Conservation (phyloP, 352 stramenopile species). For the Globisporangium paddicum region DNA sequence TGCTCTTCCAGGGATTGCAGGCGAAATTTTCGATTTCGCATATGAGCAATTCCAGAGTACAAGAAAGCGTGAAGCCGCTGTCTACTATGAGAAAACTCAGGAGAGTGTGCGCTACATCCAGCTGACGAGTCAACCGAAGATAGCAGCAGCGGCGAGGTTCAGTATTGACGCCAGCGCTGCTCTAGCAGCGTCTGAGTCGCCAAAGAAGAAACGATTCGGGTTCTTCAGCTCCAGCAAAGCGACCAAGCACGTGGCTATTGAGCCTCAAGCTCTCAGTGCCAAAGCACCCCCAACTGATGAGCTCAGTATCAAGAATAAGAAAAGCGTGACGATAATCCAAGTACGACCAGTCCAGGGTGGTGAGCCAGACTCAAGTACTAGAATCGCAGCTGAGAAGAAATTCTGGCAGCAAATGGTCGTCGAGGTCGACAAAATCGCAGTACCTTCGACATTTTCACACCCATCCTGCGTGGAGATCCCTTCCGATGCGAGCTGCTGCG, state of each 20-base stretch:
- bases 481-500: conserved; percentile 16
- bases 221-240: conserved; percentile 19
- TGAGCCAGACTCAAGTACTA: background rate
- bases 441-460: conserved; percentile 14
- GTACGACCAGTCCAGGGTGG: background rate
- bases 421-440: conserved; percentile 16
- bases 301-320: background rate
- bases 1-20: background rate
- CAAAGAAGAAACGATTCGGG: conserved; percentile 11
- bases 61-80: background rate
- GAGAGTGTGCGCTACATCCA: background rate
- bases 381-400: conserved; percentile 4
- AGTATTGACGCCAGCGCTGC: background rate
- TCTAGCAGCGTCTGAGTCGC: background rate
- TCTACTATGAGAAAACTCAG: background rate
- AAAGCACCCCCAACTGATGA: background rate
- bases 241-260: background rate
- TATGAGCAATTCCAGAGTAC: conserved; percentile 3
- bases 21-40: background rate
- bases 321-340: background rate
- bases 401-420: conserved; percentile 31
- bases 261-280: background rate
- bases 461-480: conserved; percentile 34
- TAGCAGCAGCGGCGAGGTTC: background rate
- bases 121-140: background rate